Percentiles rank a stretch among this genome's conserved stretches.
These are phyloP conservation scores for Noccaea bulbosa DNA, from an alignment of 345 rosid genomes.

Conservation along the genomic window DNA sequence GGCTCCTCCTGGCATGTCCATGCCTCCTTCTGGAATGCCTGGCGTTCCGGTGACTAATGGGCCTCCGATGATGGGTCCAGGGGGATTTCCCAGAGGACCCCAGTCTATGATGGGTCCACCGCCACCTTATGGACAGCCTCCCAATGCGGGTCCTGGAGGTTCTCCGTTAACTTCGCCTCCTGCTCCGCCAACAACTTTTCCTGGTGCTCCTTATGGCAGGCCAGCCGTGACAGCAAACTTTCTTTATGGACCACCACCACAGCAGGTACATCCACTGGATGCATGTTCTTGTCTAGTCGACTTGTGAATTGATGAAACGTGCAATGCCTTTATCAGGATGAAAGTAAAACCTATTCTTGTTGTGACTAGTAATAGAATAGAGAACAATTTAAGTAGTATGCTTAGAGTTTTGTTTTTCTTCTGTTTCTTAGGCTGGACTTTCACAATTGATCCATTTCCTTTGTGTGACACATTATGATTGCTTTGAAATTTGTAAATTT, in stretches of 20 bases:
- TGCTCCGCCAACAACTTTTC: slow-evolving; percentile 41
- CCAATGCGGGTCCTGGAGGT: slow-evolving; percentile 33
- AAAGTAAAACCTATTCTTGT: slow-evolving; percentile 16
- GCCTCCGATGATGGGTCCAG: slow-evolving; percentile 40
- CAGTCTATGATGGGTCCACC: slow-evolving; percentile 45
- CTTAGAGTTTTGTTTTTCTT: slow-evolving; percentile 10
- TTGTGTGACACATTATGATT: slow-evolving; percentile 7
- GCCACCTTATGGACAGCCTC: slow-evolving; percentile 36
- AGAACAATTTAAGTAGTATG: not conserved
- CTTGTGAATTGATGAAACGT: slow-evolving; percentile 1
- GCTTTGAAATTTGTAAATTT: slow-evolving; percentile 27
- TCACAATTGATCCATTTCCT: not conserved
- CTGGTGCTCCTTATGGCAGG: slow-evolving; percentile 39
- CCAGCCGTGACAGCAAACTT: slow-evolving; percentile 35
- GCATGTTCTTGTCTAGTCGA: not conserved
- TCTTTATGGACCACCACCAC: slow-evolving; percentile 42
- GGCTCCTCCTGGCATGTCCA: no score
- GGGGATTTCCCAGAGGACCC: slow-evolving; percentile 35
- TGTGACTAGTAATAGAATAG: slow-evolving; percentile 9
- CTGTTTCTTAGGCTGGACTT: not conserved
- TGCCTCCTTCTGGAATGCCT: not conserved
- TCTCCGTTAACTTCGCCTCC: slow-evolving; percentile 40
- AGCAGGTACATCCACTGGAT: slow-evolving; percentile 35
- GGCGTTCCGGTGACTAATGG: slow-evolving; percentile 34
- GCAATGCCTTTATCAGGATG: slow-evolving; percentile 16